phyloP scores from a whole-genome alignment of 2,329 filamentous ascomycete species.

The Fusarium sp. region DNA sequence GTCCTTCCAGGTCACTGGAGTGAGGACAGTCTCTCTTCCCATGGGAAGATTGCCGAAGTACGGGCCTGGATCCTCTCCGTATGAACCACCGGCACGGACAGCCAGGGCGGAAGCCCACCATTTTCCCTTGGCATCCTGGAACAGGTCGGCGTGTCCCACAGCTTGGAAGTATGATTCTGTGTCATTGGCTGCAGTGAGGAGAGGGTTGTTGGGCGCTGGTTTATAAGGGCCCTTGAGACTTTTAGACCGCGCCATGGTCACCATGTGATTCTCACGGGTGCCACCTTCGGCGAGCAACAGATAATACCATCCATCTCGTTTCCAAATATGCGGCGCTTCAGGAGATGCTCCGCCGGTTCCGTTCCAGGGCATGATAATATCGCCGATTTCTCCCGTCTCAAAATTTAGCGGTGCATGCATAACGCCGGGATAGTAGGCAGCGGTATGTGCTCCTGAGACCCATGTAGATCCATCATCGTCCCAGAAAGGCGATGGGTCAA shows the following conservation, averaged over 20 bases:
- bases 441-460: conserved; percentile 57
- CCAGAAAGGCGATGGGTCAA: conserved; percentile 44
- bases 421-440: conserved; percentile 40
- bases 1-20: conserved; percentile 63
- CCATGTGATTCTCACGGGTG: conserved; percentile 59
- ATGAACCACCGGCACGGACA: conserved; percentile 40
- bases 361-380: conserved; percentile 58
- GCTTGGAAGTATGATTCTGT: conserved; percentile 58
- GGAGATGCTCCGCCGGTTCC: conserved; percentile 58
- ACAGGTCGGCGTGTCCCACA: conserved; percentile 62
- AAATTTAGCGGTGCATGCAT: conserved; percentile 53
- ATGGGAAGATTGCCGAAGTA: conserved; percentile 61
- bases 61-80: conserved; percentile 28
- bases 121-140: conserved; percentile 54
- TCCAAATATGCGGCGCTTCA: conserved; percentile 64
- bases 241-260: conserved; percentile 60
- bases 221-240: conserved; percentile 61
- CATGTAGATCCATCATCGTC: conserved; percentile 43
- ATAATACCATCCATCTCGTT: conserved; percentile 63
- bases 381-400: conserved; percentile 52
- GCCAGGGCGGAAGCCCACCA: conserved; percentile 40
- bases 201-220: conserved; percentile 58
- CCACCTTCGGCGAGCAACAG: conserved; percentile 65
- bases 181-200: conserved; percentile 59
- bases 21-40: conserved; percentile 68